Evolutionary conservation across 371 early-diverging fungal genomes (phyloP).

Genomic region (Syncephalastrum sp.): DNA sequence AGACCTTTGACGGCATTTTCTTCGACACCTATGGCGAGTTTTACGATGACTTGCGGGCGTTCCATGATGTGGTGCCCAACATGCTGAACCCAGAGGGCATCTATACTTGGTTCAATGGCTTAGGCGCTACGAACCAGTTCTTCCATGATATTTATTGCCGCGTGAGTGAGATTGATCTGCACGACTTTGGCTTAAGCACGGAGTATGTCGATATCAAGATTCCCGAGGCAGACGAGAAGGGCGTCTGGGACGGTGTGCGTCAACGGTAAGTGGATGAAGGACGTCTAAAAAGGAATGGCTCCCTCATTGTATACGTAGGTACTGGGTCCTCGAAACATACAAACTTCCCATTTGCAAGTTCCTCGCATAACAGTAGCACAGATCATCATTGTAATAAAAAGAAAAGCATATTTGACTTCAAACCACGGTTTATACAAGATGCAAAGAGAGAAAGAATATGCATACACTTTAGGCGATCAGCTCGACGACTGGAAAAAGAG

Average conservation of each 20-base stretch:
- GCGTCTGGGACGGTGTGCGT: conserved; percentile 85
- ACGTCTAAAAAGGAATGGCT: neutral
- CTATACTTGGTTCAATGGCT: conserved; percentile 95
- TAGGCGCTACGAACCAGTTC: conserved; percentile 89
- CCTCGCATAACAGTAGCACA: conserved; percentile 11
- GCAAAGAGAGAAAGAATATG: conserved; percentile 3
- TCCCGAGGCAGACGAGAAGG: conserved; percentile 71
- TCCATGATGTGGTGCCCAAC: conserved; percentile 82
- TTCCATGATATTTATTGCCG: conserved; percentile 94
- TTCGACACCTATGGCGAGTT: conserved; percentile 95
- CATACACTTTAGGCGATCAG: conserved; percentile 45
- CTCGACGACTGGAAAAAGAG: conserved; percentile 36
- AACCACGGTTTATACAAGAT: neutral
- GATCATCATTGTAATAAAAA: no score
- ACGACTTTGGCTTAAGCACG: conserved; percentile 73
- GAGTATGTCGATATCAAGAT: conserved; percentile 73
- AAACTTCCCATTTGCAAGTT: conserved; percentile 75
- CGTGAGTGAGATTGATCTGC: conserved; percentile 81
- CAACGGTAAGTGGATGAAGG: conserved; percentile 53
- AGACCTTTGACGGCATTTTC: conserved; percentile 83
- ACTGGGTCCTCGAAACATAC: conserved; percentile 82
- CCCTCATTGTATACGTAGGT: conserved; percentile 13
- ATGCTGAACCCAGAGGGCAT: conserved; percentile 75
- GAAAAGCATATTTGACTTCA: no score
- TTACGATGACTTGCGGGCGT: conserved; percentile 86